A percentile compares a stretch with the other conserved stretches of the same genome.
Conservation (phyloP, 208 protist genomes). For the Trichomonas tenax region DNA sequence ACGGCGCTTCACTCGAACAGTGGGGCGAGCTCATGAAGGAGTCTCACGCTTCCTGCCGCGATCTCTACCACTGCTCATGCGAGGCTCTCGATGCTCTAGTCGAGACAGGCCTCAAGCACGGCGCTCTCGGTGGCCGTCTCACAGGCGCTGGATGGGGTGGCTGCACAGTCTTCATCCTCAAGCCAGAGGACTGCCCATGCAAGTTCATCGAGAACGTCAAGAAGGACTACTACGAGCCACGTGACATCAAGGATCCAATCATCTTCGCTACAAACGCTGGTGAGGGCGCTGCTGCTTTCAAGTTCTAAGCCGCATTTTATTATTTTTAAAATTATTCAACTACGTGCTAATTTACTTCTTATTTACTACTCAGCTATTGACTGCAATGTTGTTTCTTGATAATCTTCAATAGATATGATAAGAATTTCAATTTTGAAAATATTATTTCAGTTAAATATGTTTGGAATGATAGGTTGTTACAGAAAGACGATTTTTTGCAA, state of each 20-base stretch:
- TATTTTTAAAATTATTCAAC: too few relatives aligned
- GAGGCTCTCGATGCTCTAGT: neutral
- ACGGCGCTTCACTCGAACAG: neutral
- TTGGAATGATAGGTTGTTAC: too few relatives aligned
- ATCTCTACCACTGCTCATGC: neutral
- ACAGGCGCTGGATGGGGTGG: constrained; percentile 21
- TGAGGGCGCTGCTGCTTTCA: neutral
- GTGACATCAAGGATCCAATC: neutral
- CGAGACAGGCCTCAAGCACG: neutral
- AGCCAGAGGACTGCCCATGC: neutral
- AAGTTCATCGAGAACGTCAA: neutral
- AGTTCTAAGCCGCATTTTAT: too few relatives aligned
- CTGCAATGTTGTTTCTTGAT: too few relatives aligned
- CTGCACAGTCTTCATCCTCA: neutral
- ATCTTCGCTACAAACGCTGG: neutral
- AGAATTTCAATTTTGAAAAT: too few relatives aligned
- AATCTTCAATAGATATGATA: too few relatives aligned
- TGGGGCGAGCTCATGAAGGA: neutral
- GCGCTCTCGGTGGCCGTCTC: neutral
- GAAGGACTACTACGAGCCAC: neutral
- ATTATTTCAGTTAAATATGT: too few relatives aligned
- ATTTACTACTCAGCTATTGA: too few relatives aligned
- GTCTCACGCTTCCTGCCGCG: neutral
- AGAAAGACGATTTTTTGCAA: too few relatives aligned
- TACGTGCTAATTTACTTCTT: too few relatives aligned